Evolutionary conservation across 2,329 filamentous ascomycete species (phyloP), one percentile per base, ranked within the genome.

Genomic region (Dothideomycetidae sp.): DNA sequence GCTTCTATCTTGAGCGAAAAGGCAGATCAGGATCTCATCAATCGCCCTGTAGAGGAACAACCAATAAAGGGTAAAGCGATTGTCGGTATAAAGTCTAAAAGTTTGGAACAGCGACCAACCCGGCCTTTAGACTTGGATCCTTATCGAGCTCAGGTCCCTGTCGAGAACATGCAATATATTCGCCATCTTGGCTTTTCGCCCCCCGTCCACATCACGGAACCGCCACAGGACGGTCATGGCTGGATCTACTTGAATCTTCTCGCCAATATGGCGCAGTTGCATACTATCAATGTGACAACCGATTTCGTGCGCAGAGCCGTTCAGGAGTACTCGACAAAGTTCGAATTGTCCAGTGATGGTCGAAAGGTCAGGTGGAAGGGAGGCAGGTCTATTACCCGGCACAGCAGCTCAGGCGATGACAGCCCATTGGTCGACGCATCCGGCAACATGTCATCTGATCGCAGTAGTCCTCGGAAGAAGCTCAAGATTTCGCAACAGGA

Each of bases 211-310:
- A 60, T 62, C 11, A 61, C 59, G 12, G 49, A 61, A 1, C 66
- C 74, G 36, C 70, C 74, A 9, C 66, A 69, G 10, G 67, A 75
- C 0, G 75, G 78, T 38, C 75, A 84, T 16, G 81, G 81, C 3
- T 90, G 82, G 82, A 74, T 88, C 0, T 88, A 86, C 48, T 60
- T 90, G 5, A 90, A 90, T 47, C 60, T 92, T 1, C 65, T 92
- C 1, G 76, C 78, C 52, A 85, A 79, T 50, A 70, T 92, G 64
- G 83, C 84, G 0, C 83, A 92, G 56, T 61, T 92, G 12, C 83
- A 92, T 49, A 88, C 85, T 0, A 68, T 90, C 47, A 86, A 84
- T 41, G 82, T 92, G 1, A 85, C 83, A 0, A 68, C 77, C 0
- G 74, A 78, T 17, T 88, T 88, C 48, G 75, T 90, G 28, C 75